Base-by-base conservation (phyloP, 805 yeast genomes). In the Teunomyces panamensis region DNA sequence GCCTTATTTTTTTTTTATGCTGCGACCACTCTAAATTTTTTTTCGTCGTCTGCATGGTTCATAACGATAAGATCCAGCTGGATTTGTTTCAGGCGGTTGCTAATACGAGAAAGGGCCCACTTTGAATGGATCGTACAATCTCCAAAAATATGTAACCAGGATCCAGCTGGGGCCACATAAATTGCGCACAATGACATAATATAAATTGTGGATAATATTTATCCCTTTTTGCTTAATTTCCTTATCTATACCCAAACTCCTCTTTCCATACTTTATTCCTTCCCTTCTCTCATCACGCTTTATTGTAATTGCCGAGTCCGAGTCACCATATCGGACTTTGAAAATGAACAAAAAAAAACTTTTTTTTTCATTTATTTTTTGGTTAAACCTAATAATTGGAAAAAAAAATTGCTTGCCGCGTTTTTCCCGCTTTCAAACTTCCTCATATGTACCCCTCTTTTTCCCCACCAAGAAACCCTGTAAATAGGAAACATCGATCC, bases 401-500 rank as follows among this genome's bases (percentile, higher is more conserved):
- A 32, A 5, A 13, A 6, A 32, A 32, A 32, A 9, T 32, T 7
- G 8, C 9, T 32, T 17, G 17, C 34, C 34, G 34, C 34, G 34
- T 32, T 32, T 32, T 32, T 32, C 34, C 34, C 34, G 7, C 34
- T 32, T 34, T 34, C 10, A 30, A 17, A 29, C 13, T 14, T 5
- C 16, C 16, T 37, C 26, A n/a, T 26, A 37, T 37, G 41, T 37
- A 37, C 41, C 41, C 41, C 41, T 37, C 41, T 7, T 20, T 26
- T 33, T 11, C 30, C 41, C 41, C 41, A 37, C 41, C 41, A n/a
- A 35, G 34, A 32, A 37, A 9, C 41, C 28, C 30, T 37, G 41
- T 37, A 37, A 37, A 24, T 26, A 37, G 30, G 41, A 37, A 37
- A 26, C 17, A 13, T 32, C 14, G 11, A 10, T 13, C 9, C 30